phyloP scores from a whole-genome alignment of 768 basidiomycete genomes.

The Tulasnella sp. region DNA sequence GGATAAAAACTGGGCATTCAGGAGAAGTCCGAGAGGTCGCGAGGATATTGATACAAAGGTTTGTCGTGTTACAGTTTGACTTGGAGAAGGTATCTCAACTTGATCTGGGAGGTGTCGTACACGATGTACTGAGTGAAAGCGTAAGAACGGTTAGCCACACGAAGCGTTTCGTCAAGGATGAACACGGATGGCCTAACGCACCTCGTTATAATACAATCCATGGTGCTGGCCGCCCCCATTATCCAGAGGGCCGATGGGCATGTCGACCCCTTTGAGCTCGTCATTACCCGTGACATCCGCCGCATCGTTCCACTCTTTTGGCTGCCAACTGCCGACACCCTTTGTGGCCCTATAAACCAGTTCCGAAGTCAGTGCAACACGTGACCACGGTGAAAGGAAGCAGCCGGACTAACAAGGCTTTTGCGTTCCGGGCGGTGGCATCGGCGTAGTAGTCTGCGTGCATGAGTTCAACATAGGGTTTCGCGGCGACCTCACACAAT shows the following conservation, averaged over 20 bases:
- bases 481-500: slow-evolving; percentile 48
- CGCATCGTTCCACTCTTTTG: slow-evolving; percentile 48
- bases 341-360: slow-evolving; percentile 37
- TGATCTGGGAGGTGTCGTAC: slow-evolving; percentile 46
- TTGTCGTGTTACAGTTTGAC: no score
- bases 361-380: neutral
- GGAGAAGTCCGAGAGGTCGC: no score
- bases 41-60: no score
- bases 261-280: slow-evolving; percentile 41
- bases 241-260: slow-evolving; percentile 31
- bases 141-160: neutral
- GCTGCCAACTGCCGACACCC: slow-evolving; percentile 43
- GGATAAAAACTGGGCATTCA: neutral
- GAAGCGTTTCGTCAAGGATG: slow-evolving; percentile 14
- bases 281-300: slow-evolving; percentile 38
- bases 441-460: slow-evolving; percentile 42
- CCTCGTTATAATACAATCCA: slow-evolving; percentile 46
- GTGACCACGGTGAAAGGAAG: neutral
- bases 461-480: slow-evolving; percentile 41
- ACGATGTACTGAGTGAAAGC: slow-evolving; percentile 42
- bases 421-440: slow-evolving; percentile 33
- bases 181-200: no score
- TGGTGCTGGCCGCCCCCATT: slow-evolving; percentile 34
- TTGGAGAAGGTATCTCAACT: slow-evolving; percentile 29
- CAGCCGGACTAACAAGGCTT: slow-evolving; percentile 29